Conservation (phyloP, 2,329 filamentous ascomycete species). For the Podosphaera leucotricha region DNA sequence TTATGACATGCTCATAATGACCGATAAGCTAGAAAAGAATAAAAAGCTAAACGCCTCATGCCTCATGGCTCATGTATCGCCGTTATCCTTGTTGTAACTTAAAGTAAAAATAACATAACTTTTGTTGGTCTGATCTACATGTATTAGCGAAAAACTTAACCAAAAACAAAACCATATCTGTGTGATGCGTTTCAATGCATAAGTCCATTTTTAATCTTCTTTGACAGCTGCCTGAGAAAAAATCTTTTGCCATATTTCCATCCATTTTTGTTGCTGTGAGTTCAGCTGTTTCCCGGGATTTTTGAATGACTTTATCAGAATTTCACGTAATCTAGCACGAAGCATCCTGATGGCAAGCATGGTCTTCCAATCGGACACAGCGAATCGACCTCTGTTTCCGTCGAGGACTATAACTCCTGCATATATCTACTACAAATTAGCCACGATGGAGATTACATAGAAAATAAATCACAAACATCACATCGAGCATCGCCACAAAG, state of each 20-base stretch:
- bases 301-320: slow-evolving; percentile 49
- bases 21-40: too few species aligned
- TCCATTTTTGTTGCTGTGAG: slow-evolving; percentile 46
- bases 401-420: slow-evolving; percentile 72
- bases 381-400: slow-evolving; percentile 65
- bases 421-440: slow-evolving; percentile 36
- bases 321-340: slow-evolving; percentile 47
- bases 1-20: too few species aligned
- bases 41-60: too few species aligned
- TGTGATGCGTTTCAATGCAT: neutral
- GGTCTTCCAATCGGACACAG: slow-evolving; percentile 69
- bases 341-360: slow-evolving; percentile 75
- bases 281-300: slow-evolving; percentile 37
- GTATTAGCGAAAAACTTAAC: too few species aligned
- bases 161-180: too few species aligned
- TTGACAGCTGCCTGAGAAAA: slow-evolving; percentile 23
- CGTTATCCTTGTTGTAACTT: too few species aligned
- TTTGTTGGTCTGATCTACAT: too few species aligned
- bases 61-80: too few species aligned
- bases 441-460: neutral
- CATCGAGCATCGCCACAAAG: slow-evolving; percentile 77
- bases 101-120: too few species aligned
- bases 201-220: slow-evolving; percentile 9
- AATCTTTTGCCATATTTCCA: slow-evolving; percentile 49
- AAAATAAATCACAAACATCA: slow-evolving; percentile 29